Evolutionary conservation across 1,284 basidiomycete species (phyloP).

Genomic region (Marasmius oreades): DNA sequence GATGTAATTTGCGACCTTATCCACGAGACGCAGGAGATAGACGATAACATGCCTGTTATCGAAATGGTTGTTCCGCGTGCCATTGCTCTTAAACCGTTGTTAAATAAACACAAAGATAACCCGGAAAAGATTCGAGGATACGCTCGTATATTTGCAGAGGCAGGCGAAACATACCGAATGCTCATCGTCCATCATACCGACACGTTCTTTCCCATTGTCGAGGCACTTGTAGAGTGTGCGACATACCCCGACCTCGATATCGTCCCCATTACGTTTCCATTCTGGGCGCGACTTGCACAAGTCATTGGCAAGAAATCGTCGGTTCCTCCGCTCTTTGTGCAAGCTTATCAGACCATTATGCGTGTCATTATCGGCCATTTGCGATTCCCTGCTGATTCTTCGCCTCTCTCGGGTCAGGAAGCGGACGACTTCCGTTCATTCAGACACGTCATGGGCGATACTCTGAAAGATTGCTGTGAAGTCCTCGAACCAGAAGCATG

Average conservation of each 20-base stretch:
- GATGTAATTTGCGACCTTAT: constrained; percentile 94
- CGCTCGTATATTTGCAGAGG: constrained; percentile 91
- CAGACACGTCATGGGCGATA: constrained; percentile 98
- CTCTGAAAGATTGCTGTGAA: constrained; percentile 97
- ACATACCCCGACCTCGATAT: constrained; percentile 94
- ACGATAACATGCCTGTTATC: constrained; percentile 91
- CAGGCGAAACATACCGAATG: constrained; percentile 92
- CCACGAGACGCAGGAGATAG: constrained; percentile 97
- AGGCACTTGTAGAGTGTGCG: constrained; percentile 93
- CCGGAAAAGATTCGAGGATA: constrained; percentile 88
- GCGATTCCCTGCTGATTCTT: constrained; percentile 81
- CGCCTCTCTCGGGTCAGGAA: constrained; percentile 76
- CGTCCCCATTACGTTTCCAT: constrained; percentile 96
- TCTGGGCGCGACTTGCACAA: constrained; percentile 94
- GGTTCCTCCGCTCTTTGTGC: constrained; percentile 67
- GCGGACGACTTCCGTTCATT: constrained; percentile 93
- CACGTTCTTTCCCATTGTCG: constrained; percentile 90
- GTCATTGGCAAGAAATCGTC: constrained; percentile 74
- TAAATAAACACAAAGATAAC: constrained; percentile 68
- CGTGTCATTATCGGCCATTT: constrained; percentile 87
- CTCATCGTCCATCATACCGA: constrained; percentile 89
- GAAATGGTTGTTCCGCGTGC: constrained; percentile 84
- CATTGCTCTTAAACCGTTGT: constrained; percentile 65
- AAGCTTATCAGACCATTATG: constrained; percentile 85
- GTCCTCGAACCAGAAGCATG: constrained; percentile 90